phyloP scores from a whole-genome alignment of 106 monocot genomes.

The Hemerocallis citrina region DNA sequence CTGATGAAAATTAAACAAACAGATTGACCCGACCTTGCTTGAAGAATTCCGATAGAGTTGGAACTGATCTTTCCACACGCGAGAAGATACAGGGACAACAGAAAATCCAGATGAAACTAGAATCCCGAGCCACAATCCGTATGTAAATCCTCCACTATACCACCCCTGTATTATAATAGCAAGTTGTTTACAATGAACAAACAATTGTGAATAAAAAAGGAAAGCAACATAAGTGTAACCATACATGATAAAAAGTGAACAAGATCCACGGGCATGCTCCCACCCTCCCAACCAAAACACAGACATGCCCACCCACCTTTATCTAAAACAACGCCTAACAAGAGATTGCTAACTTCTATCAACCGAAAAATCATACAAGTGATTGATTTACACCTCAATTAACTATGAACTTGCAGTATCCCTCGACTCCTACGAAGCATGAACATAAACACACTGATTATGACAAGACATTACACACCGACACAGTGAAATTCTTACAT shows the following conservation, averaged over 20 bases:
- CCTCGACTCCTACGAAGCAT: too few relatives aligned
- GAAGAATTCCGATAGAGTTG: conserved; percentile 43
- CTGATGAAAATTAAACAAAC: neutral
- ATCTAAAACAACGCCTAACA: too few relatives aligned
- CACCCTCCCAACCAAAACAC: too few relatives aligned
- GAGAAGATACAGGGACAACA: conserved; percentile 79
- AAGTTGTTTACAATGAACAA: neutral
- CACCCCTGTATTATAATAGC: conserved; percentile 55
- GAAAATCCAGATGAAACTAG: conserved; percentile 94
- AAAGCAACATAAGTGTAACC: neutral
- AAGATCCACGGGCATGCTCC: too few relatives aligned
- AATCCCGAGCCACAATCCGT: conserved; percentile 89
- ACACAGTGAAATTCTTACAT: too few relatives aligned
- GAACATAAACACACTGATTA: too few relatives aligned
- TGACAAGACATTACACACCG: too few relatives aligned
- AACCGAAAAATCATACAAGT: too few relatives aligned
- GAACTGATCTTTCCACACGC: conserved; percentile 85
- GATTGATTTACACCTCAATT: too few relatives aligned
- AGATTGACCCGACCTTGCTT: conserved; percentile 45
- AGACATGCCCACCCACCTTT: too few relatives aligned
- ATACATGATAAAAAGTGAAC: neutral
- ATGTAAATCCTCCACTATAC: conserved; percentile 95
- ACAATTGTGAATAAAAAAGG: neutral
- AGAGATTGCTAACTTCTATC: too few relatives aligned
- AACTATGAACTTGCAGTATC: too few relatives aligned